Evolutionary conservation across 257 asterid species (phyloP).

Genomic region (Solanum sitiens): DNA sequence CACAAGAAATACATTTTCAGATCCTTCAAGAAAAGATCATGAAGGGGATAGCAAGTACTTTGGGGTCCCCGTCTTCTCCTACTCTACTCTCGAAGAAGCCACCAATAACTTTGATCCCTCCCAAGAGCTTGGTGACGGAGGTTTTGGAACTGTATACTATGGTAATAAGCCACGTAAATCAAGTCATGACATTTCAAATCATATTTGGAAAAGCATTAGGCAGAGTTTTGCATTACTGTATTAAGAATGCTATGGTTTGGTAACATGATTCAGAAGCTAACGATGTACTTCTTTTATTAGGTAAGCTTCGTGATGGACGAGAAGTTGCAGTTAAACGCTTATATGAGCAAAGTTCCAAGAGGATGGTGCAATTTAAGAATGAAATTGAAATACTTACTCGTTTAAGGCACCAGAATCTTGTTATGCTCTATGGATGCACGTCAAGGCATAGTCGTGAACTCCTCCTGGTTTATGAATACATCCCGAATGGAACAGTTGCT

Average conservation of each 20-base stretch:
- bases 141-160: slow-evolving; percentile 41
- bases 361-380: slow-evolving; percentile 49
- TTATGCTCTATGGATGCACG: slow-evolving; percentile 45
- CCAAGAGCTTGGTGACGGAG: slow-evolving; percentile 48
- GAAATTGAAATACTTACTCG: slow-evolving; percentile 37
- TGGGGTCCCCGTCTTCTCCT: slow-evolving; percentile 29
- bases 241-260: neutral
- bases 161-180: slow-evolving; percentile 15
- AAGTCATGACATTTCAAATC: neutral
- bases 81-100: slow-evolving; percentile 35
- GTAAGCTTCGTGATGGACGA: slow-evolving; percentile 43
- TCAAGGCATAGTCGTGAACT: slow-evolving; percentile 40
- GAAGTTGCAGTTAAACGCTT: slow-evolving; percentile 57
- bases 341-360: slow-evolving; percentile 32
- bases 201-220: neutral
- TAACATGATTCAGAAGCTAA: neutral
- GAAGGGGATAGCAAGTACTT: slow-evolving; percentile 17
- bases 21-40: slow-evolving; percentile 6
- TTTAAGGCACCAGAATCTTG: slow-evolving; percentile 39
- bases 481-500: slow-evolving; percentile 44
- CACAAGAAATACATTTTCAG: neutral
- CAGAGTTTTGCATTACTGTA: neutral
- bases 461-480: slow-evolving; percentile 45
- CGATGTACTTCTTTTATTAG: slow-evolving; percentile 4
- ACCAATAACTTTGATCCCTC: slow-evolving; percentile 30